Base-by-base conservation (phyloP, 148 eudicot genomes). In the Fagopyrum esculentum region DNA sequence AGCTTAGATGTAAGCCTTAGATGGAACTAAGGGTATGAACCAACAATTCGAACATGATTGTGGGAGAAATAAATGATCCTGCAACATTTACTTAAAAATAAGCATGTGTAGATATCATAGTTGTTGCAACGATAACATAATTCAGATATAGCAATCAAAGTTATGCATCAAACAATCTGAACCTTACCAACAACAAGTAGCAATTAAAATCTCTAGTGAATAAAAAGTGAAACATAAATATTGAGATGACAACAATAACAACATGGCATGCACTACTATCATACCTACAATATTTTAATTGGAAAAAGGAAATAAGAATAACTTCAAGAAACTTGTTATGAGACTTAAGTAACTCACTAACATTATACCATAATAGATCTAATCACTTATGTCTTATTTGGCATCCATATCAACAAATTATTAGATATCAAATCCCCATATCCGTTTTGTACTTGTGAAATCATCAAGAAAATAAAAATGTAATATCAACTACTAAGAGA, bases 241-340 rank as follows among this genome's bases (percentile, higher is more conserved):
- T 90, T 45, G 97, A 89, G 54, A 90, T 80, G 77, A 92, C 87
- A 66, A 95, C 98, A 73, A 82, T 92, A 78, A 85, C 84, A 71
- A 97, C 87, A 87, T 95, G 96, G 59, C 87, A 91, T 19, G 85
- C 71, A 82, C 96, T 95, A 64, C 89, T 97, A 78, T 92, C 98
- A 83, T 95, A 95, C 88, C 98, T 95, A 96, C 85, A 83, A 80
- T 74, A 75, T 80, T 71, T 40, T 40, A 6, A 64, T 64, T 40
- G 35, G n/a, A 22, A 30, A 40, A 64, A 16, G 40, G 48, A 72
- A 16, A 49, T 47, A 4, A 1, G 13, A 49, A 72, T 13, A 10
- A 72, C 9, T 22, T 48, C 6, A 72, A 19, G 7, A 9, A 17
- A 26, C 22, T 51, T 10, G 8, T 57, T 9, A 72, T 22, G 17